These are phyloP conservation scores for Immersiella caudata DNA, from an alignment of 495 filamentous ascomycete genomes.

Conservation along the genomic window DNA sequence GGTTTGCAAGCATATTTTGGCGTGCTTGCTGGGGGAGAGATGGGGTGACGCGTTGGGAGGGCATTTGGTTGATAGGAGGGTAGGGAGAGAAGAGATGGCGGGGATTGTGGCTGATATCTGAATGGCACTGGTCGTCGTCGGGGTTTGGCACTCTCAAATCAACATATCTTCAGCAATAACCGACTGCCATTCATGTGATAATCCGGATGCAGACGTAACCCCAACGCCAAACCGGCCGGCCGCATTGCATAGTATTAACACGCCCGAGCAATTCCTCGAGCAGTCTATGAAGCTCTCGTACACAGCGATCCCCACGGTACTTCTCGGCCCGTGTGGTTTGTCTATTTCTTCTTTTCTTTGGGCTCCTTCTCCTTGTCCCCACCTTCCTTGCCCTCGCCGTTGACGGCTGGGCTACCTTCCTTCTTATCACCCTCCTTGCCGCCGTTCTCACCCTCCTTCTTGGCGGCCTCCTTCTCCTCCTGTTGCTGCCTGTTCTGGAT, in stretches of 20 bases:
- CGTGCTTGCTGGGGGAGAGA: slow-evolving; percentile 74
- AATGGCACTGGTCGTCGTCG: no score
- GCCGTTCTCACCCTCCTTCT: slow-evolving; percentile 57
- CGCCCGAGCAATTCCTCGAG: slow-evolving; percentile 24
- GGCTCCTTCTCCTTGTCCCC: slow-evolving; percentile 43
- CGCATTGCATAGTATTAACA: slow-evolving; percentile 32
- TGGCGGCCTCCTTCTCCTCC: slow-evolving; percentile 84
- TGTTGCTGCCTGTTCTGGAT: slow-evolving; percentile 97
- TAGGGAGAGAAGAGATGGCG: slow-evolving; percentile 69
- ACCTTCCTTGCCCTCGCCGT: slow-evolving; percentile 69
- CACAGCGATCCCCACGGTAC: slow-evolving; percentile 17
- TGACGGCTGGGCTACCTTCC: slow-evolving; percentile 59
- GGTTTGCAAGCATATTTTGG: slow-evolving; percentile 87
- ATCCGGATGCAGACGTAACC: not conserved
- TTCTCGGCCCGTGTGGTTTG: not conserved
- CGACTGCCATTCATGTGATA: not conserved
- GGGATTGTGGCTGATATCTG: slow-evolving; percentile 72
- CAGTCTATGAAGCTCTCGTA: slow-evolving; percentile 30
- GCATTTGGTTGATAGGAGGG: slow-evolving; percentile 56
- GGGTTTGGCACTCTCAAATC: no score
- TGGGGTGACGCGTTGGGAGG: slow-evolving; percentile 60
- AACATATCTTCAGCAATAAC: not conserved
- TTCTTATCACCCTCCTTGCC: slow-evolving; percentile 63
- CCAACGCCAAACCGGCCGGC: not conserved
- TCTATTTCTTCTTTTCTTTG: slow-evolving; percentile 44